Conservation (phyloP, 805 yeast species). For the Teunomyces lycoperdinae region DNA sequence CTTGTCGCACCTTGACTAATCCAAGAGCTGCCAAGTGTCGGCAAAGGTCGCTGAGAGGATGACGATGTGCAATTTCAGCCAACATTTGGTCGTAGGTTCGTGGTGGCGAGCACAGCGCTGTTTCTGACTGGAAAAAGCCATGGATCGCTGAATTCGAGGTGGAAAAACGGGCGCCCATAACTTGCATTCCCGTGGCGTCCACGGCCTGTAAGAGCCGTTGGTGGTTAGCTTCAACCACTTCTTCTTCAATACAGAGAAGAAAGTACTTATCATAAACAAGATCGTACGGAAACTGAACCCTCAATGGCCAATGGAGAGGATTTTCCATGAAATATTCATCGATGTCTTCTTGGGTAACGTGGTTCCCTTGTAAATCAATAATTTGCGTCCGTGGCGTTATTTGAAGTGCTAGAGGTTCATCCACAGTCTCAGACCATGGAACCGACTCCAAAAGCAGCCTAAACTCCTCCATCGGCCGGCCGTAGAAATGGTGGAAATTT, state of each 20-base stretch:
- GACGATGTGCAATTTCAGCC: not conserved
- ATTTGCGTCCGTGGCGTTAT: too few species aligned
- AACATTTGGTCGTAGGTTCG: constrained; percentile 17
- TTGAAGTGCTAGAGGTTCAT: too few species aligned
- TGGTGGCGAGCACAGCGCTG: not conserved
- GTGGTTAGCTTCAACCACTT: constrained; percentile 24
- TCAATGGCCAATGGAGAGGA: too few species aligned
- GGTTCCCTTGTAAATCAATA: too few species aligned
- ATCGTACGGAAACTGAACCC: constrained; percentile 26
- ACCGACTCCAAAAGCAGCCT: not conserved
- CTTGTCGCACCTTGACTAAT: constrained; percentile 19
- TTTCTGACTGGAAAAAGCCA: constrained; percentile 11
- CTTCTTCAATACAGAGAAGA: constrained; percentile 31
- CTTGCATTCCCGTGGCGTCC: constrained; percentile 22
- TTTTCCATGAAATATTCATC: too few species aligned
- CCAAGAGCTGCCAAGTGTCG: constrained; percentile 20
- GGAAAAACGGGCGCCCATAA: constrained; percentile 26
- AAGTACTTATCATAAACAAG: constrained; percentile 22
- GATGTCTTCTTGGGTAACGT: too few species aligned
- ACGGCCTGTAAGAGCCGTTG: constrained; percentile 18
- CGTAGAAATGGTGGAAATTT: not conserved
- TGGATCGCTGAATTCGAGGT: constrained; percentile 11
- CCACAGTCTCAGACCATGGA: too few species aligned
- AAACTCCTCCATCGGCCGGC: not conserved
- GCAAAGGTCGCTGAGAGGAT: constrained; percentile 11